Conservation (phyloP, 768 basidiomycete species). For the Boletales sp. region DNA sequence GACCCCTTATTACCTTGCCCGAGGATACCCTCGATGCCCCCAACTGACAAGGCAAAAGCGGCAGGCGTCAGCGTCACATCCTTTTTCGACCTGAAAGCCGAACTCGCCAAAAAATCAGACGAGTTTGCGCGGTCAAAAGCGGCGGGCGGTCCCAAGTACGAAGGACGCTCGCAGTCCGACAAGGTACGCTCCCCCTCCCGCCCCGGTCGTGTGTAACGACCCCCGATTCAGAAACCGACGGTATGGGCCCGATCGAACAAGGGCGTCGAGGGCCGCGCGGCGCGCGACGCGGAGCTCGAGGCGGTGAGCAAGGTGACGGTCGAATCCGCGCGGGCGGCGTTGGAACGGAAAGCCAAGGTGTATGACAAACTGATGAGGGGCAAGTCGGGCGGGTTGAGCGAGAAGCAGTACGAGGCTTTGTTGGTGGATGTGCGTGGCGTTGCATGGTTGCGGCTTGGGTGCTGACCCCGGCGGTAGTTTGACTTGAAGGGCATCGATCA, state of each 20-base stretch:
- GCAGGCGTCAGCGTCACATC: constrained; percentile 70
- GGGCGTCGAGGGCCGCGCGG: constrained; percentile 61
- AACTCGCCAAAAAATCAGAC: constrained; percentile 46
- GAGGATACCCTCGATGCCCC: constrained; percentile 36
- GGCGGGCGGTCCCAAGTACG: constrained; percentile 47
- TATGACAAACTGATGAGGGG: constrained; percentile 79
- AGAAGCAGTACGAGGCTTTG: constrained; percentile 67
- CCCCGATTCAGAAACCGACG: constrained; percentile 58
- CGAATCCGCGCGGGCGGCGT: constrained; percentile 64
- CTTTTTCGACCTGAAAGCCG: constrained; percentile 77
- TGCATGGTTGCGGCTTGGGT: neutral
- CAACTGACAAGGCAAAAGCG: constrained; percentile 55
- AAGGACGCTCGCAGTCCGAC: constrained; percentile 56
- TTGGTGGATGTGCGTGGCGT: constrained; percentile 70
- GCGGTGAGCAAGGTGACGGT: constrained; percentile 64
- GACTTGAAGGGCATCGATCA: constrained; percentile 52
- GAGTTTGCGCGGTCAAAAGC: constrained; percentile 66
- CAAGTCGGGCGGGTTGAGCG: constrained; percentile 72
- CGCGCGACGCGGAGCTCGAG: constrained; percentile 69
- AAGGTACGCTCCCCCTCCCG: constrained; percentile 46
- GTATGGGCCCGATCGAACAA: constrained; percentile 76
- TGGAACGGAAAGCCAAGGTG: constrained; percentile 76
- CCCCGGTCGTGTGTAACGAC: too few species aligned
- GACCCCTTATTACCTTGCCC: neutral
- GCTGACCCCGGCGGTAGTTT: constrained; percentile 44